Evolutionary conservation across 768 basidiomycete species (phyloP), one percentile per base, ranked within the genome.

Genomic region (Termitomyces sp.): DNA sequence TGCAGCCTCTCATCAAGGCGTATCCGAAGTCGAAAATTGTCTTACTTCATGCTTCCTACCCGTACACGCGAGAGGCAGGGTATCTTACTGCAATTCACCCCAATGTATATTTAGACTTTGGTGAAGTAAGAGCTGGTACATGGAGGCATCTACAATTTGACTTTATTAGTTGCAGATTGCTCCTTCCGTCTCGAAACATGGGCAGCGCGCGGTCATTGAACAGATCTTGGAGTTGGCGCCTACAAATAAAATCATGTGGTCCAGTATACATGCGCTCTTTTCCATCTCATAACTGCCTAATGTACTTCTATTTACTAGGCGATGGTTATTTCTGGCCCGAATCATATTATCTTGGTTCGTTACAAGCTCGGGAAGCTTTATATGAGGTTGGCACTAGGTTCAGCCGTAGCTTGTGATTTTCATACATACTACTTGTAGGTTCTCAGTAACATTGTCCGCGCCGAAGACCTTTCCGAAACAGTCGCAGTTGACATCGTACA

Each of bases 161-260:
- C 46, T 44, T 10, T 28, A 51, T 40, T 38, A 17, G 12, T 38
- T n/a, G 5, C 50, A 79, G 78, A 72, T 90, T 19, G 91, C 89
- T 58, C 88, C 88, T 0, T 71, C 80, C 53, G 70, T 91, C 41
- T 85, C 85, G 0, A 72, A 70, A 0, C 74, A 78, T 6, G 90
- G 88, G 2, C 89, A 90, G 66, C 72, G 79, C 11, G 62, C 67
- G 0, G 75, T 84, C 45, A 67, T 90, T 28, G 76, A 74, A 24
- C 82, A 90, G 64, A 70, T 88, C 21, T 70, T 91, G 2, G 90
- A 91, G 66, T 69, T 90, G 14, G 73, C 78, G 17, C 90, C 90
- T 12, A 88, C 84, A 28, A 89, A 84, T 65, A 92, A 90, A 65
- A 81, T 91, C 26, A 64, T 92, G 72, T 92, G 87, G 86, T 90